These are phyloP conservation scores for Polytrichum commune DNA, from an alignment of 225 moss, liverwort and hornwort species.

Conservation along the genomic window DNA sequence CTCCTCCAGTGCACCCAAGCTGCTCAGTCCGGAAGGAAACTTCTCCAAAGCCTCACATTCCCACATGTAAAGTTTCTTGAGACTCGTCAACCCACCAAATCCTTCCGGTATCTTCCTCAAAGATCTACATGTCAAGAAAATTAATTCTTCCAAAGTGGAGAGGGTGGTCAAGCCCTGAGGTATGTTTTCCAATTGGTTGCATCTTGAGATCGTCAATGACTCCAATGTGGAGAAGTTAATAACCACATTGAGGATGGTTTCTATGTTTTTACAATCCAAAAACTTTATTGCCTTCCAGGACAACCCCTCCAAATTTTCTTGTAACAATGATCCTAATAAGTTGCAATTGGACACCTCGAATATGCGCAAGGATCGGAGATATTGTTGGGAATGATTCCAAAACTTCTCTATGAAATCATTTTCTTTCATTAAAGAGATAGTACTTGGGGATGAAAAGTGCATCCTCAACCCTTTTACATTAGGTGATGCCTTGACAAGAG, in stretches of 20 bases:
- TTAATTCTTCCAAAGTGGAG: no score
- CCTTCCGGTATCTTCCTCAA: no score
- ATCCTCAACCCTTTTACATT: neutral
- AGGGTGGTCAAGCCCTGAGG: neutral
- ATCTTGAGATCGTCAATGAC: neutral
- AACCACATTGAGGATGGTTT: neutral
- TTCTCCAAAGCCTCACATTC: neutral
- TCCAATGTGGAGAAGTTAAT: neutral
- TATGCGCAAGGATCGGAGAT: neutral
- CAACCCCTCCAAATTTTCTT: neutral
- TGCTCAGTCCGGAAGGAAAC: no score
- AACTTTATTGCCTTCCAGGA: neutral
- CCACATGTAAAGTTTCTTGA: neutral
- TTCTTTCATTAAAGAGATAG: neutral
- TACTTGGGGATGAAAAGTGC: neutral
- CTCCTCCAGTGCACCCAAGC: neutral
- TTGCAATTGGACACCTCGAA: neutral
- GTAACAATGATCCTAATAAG: neutral
- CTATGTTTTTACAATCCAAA: neutral
- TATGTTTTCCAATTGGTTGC: neutral
- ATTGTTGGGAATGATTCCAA: neutral
- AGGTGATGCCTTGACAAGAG: neutral
- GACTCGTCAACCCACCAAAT: neutral
- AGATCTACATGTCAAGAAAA: no score
- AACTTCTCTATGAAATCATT: neutral